Conservation (phyloP, 768 basidiomycete genomes). For the Tylopilus intermedius region DNA sequence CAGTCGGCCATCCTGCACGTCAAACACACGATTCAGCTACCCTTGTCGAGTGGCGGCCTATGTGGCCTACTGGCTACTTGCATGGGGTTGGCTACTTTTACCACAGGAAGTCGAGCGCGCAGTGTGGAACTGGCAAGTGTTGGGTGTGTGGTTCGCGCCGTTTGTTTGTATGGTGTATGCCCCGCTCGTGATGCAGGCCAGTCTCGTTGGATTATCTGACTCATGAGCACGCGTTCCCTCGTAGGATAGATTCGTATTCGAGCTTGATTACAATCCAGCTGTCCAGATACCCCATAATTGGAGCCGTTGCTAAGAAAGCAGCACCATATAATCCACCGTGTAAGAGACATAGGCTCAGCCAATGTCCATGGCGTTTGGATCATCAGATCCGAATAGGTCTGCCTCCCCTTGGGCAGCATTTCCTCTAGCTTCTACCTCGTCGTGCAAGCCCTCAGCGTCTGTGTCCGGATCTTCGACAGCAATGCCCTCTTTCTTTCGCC, state of each 20-base stretch:
- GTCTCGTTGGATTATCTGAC: conserved; percentile 43
- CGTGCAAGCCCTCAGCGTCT: conserved; percentile 37
- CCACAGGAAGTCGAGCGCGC: conserved; percentile 44
- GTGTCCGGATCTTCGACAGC: conserved; percentile 35
- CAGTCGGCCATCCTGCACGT: conserved; percentile 18
- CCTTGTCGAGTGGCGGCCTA: conserved; percentile 14
- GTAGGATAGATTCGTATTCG: conserved; percentile 2
- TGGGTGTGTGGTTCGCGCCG: conserved; percentile 80
- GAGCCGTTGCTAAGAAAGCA: neutral
- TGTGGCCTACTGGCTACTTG: conserved; percentile 42
- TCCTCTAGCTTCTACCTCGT: conserved; percentile 30
- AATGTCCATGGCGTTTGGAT: conserved; percentile 33
- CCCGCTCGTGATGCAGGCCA: conserved; percentile 70
- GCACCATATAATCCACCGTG: neutral
- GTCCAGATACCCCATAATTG: neutral
- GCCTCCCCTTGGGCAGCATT: conserved; percentile 22
- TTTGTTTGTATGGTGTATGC: conserved; percentile 76
- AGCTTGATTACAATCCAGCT: neutral
- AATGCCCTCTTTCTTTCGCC: conserved; percentile 66
- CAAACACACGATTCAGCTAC: conserved; percentile 25
- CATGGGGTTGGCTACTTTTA: conserved; percentile 54
- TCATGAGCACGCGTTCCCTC: neutral
- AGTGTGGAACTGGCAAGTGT: conserved; percentile 73
- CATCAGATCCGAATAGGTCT: conserved; percentile 48
- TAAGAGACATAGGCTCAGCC: conserved; percentile 13